Base-by-base conservation (phyloP, 768 basidiomycete genomes). In the Pleurotus tuber-regium region DNA sequence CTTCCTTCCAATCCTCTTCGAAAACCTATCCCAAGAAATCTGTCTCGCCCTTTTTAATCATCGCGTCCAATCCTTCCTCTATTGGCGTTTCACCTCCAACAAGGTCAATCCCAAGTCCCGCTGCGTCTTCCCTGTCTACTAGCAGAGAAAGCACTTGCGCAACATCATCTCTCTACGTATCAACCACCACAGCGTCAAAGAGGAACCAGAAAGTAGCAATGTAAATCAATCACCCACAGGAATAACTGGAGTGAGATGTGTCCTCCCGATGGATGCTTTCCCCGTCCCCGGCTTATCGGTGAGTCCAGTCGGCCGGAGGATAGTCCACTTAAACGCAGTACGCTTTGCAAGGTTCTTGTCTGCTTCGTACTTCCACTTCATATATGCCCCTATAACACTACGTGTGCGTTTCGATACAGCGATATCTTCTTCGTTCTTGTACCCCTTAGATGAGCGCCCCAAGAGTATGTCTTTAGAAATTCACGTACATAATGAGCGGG, bases 261-360 rank as follows among this genome's bases (percentile, higher is more conserved):
- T 82, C 53, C 67, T 66, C 2, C 86, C 86, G 39, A 87, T 67
- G 28, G 67, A 59, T 0, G 74, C 79, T 28, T 68, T 78, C 1
- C 80, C 82, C 2, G 71, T 75, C 0, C 81, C 80, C 0, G 77
- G 69, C 2, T 72, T 68, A 43, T 83, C 71, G 0, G 64, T 72
- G n/a, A 88, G 57, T 5, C 67, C 66, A n/a, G 80, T 81, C n/a
- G 86, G 85, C 7, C 85, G 79, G 26, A 88, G 64, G 30, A 87
- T 83, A 2, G 80, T 81, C 80, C 79, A 87, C 47, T 80, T 74
- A 69, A 88, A 84, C 0, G 74, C 63, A 16, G 74, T 75, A 19
- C 85, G 78, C 50, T 69, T 61, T 10, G 57, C 63, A 7, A 77
- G 69, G 51, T 75, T 71, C 61, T 76, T 78, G 61, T 77, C 77